Percentiles rank a stretch among this genome's conserved stretches.
Conservation (phyloP, 163 green algal genomes). For the Trebouxia gelatinosa region DNA sequence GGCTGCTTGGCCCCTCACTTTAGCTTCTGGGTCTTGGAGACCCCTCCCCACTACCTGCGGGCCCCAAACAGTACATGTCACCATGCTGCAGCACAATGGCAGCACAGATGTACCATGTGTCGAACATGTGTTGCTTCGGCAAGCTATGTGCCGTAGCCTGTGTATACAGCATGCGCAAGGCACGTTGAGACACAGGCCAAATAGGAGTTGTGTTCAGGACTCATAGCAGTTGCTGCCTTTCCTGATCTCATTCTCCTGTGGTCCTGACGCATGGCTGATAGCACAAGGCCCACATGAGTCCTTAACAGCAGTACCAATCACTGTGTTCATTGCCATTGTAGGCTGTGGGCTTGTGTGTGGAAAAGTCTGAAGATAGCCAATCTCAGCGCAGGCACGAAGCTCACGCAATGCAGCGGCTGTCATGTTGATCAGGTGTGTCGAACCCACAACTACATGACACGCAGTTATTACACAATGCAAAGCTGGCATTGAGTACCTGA, state of each 20-base stretch:
- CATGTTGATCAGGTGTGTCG: neutral
- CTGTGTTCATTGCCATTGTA: too few species aligned
- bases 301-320: neutral
- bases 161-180: too few species aligned
- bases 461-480: too few species aligned
- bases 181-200: neutral
- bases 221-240: neutral
- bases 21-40: conserved; percentile 45
- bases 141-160: neutral
- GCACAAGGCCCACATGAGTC: neutral
- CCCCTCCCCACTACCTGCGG: conserved; percentile 53
- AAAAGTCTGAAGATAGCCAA: too few species aligned
- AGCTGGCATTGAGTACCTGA: neutral
- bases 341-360: neutral
- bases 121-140: neutral
- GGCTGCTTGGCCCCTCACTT: conserved; percentile 62
- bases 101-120: neutral
- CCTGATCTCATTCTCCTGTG: neutral
- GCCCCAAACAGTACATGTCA: neutral
- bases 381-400: neutral
- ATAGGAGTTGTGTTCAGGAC: neutral
- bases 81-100: neutral
- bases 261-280: neutral
- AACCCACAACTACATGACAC: neutral
- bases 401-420: neutral